phyloP scores from a whole-genome alignment of 140 eudicot genomes.

The Cichorium intybus region DNA sequence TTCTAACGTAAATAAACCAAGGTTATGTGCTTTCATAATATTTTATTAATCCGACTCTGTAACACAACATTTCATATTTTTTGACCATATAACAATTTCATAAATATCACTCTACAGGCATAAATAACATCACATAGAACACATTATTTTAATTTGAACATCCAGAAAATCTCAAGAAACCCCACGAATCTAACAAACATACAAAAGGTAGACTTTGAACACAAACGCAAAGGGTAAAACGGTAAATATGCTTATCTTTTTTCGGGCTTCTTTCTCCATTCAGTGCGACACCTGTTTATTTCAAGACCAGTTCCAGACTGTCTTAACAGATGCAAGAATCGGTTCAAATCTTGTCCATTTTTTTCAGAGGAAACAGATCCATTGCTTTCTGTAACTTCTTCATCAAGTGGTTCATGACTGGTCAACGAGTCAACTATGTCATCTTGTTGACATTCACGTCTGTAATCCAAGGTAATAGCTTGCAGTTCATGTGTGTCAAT shows the following conservation, averaged over 20 bases:
- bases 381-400: constrained; percentile 19
- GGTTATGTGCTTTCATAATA: too few relatives aligned
- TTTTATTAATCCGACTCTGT: too few relatives aligned
- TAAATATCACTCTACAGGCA: constrained; percentile 5
- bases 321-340: constrained; percentile 70
- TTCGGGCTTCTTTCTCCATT: constrained; percentile 76
- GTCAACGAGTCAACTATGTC: constrained; percentile 87
- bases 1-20: too few relatives aligned
- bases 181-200: constrained; percentile 1
- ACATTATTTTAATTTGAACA: background rate
- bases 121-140: background rate
- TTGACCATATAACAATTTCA: too few relatives aligned
- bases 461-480: constrained; percentile 72
- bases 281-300: constrained; percentile 81
- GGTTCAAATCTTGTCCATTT: constrained; percentile 30
- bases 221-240: background rate
- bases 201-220: background rate
- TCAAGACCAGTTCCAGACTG: constrained; percentile 61
- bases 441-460: constrained; percentile 80
- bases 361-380: constrained; percentile 38
- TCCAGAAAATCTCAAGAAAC: background rate
- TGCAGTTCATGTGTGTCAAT: constrained; percentile 76
- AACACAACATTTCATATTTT: too few relatives aligned
- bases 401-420: constrained; percentile 41
- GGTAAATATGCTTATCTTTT: constrained; percentile 35